Percentiles rank a stretch among this genome's conserved stretches.
phyloP scores from a whole-genome alignment of 305 asterid genomes.

The Solanum chacoense region DNA sequence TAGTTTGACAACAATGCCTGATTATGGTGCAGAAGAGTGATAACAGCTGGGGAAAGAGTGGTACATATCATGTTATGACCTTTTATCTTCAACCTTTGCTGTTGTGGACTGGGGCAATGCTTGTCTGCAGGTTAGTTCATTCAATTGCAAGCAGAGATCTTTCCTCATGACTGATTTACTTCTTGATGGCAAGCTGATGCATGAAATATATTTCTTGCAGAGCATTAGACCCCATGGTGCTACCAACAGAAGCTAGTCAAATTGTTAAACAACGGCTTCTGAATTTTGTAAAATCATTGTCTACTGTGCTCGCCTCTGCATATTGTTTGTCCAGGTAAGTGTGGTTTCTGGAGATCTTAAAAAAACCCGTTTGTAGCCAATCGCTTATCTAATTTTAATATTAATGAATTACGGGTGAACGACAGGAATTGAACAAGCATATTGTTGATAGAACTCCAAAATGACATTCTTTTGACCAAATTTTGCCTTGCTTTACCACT shows the following conservation, averaged over 20 bases:
- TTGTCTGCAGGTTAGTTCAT: constrained; percentile 65
- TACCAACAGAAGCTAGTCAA: constrained; percentile 73
- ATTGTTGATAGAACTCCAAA: not conserved
- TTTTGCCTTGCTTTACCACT: not conserved
- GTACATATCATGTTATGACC: constrained; percentile 47
- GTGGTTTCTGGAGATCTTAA: not conserved
- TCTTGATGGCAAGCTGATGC: not conserved
- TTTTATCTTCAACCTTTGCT: constrained; percentile 75
- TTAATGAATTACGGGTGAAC: not conserved
- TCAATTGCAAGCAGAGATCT: not conserved
- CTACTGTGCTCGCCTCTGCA: constrained; percentile 84
- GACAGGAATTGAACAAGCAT: not conserved
- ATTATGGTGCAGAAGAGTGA: constrained; percentile 46
- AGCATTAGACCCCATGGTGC: constrained; percentile 67
- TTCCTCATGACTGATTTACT: not conserved
- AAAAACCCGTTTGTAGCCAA: not conserved
- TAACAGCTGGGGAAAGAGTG: constrained; percentile 63
- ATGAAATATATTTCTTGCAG: constrained; percentile 34
- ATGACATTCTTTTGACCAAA: not conserved
- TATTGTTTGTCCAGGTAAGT: constrained; percentile 73
- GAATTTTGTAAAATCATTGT: constrained; percentile 75
- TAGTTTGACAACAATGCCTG: not conserved
- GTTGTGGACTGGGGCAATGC: constrained; percentile 75
- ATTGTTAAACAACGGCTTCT: constrained; percentile 67
- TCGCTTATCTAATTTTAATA: not conserved